Percentiles rank a stretch among this genome's conserved stretches.
These are phyloP conservation scores for Fusarium nodosum DNA, from an alignment of 2,329 filamentous ascomycete genomes.

Conservation along the genomic window DNA sequence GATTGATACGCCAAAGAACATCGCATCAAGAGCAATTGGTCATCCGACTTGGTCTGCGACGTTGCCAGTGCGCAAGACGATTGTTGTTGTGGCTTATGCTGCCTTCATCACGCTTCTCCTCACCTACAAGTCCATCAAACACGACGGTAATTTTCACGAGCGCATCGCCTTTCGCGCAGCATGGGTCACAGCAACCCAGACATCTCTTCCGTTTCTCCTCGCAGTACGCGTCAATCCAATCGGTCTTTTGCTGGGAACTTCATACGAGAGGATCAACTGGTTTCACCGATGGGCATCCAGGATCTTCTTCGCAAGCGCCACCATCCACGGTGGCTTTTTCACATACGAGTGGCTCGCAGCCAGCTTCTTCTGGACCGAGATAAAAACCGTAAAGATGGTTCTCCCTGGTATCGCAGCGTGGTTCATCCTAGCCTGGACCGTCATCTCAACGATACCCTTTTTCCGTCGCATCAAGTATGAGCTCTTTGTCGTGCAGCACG, in stretches of 20 bases:
- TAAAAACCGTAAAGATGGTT: slow-evolving; percentile 48
- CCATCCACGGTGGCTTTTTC: slow-evolving; percentile 48
- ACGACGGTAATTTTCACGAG: slow-evolving; percentile 47
- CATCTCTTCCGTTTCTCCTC: slow-evolving; percentile 44
- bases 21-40: slow-evolving; percentile 11
- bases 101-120: slow-evolving; percentile 43
- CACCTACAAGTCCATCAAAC: slow-evolving; percentile 47
- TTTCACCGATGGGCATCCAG: slow-evolving; percentile 47
- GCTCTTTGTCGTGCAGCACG: slow-evolving; percentile 50
- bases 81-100: slow-evolving; percentile 36
- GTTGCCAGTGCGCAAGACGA: slow-evolving; percentile 39
- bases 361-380: slow-evolving; percentile 47
- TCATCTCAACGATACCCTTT: slow-evolving; percentile 42
- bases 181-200: slow-evolving; percentile 47
- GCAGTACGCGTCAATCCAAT: slow-evolving; percentile 47
- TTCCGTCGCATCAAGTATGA: slow-evolving; percentile 50
- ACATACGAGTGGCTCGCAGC: slow-evolving; percentile 44
- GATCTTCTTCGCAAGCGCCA: slow-evolving; percentile 45
- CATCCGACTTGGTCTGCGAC: slow-evolving; percentile 31
- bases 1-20: slow-evolving; percentile 31
- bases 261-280: slow-evolving; percentile 49
- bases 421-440: slow-evolving; percentile 47
- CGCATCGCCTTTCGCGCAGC: slow-evolving; percentile 48
- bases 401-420: slow-evolving; percentile 48
- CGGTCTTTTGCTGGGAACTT: slow-evolving; percentile 42